These are phyloP conservation scores for Trypanosoma brucei DNA, from an alignment of 208 protist genomes.

Conservation along the genomic window DNA sequence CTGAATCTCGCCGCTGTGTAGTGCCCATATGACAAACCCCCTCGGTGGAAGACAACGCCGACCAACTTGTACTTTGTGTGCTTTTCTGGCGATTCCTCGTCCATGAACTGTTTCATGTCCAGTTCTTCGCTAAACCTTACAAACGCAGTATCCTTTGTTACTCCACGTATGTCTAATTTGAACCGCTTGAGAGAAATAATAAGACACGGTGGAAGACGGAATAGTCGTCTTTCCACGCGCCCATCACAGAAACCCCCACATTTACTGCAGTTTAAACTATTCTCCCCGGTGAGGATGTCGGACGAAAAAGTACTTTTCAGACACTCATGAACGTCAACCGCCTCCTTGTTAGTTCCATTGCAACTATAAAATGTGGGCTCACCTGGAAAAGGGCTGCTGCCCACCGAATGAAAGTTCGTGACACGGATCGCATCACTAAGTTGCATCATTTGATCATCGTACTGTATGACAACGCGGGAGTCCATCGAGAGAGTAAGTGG, in stretches of 20 bases:
- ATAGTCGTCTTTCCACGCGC: constrained; percentile 47
- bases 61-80: constrained; percentile 55
- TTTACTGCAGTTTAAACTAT: constrained; percentile 64
- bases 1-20: constrained; percentile 72
- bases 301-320: constrained; percentile 18
- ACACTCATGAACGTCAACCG: constrained; percentile 21
- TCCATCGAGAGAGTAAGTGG: background rate
- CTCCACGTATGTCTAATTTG: constrained; percentile 47
- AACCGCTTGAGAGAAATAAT: constrained; percentile 81
- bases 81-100: constrained; percentile 28
- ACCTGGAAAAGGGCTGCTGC: background rate
- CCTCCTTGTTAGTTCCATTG: background rate
- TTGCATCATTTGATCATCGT: constrained; percentile 4
- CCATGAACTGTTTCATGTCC: constrained; percentile 61
- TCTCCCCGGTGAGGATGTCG: constrained; percentile 53
- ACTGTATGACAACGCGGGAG: constrained; percentile 6
- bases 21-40: constrained; percentile 72
- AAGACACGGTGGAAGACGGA: constrained; percentile 67
- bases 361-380: background rate
- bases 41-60: constrained; percentile 75
- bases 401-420: background rate
- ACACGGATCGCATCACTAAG: background rate
- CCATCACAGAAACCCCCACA: constrained; percentile 67
- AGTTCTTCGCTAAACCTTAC: constrained; percentile 51
- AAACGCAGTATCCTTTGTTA: constrained; percentile 64